Conservation (phyloP, 2,329 filamentous ascomycete species). For the Fusarium gaditjirri region DNA sequence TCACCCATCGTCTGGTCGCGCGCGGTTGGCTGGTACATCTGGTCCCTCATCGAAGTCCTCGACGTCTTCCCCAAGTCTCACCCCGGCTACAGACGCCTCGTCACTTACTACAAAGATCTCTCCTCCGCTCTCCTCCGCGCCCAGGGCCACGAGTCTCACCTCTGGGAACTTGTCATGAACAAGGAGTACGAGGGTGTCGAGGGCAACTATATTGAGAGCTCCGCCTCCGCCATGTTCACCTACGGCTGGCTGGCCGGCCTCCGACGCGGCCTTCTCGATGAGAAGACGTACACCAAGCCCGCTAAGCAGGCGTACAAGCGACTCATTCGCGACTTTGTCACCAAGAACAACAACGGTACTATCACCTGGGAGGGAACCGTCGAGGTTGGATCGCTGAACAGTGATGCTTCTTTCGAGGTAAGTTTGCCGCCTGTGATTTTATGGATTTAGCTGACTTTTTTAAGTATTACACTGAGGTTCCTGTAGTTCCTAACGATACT, state of each 20-base stretch:
- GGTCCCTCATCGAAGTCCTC: conserved; percentile 62
- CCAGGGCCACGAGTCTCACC: conserved; percentile 57
- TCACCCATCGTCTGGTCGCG: conserved; percentile 65
- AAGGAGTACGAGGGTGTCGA: conserved; percentile 56
- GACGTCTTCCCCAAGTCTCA: conserved; percentile 56
- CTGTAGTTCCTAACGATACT: conserved; percentile 42
- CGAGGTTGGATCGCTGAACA: conserved; percentile 60
- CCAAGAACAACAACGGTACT: conserved; percentile 58
- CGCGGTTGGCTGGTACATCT: conserved; percentile 64
- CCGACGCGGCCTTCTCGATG: conserved; percentile 43
- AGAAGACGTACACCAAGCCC: conserved; percentile 28
- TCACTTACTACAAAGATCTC: conserved; percentile 48
- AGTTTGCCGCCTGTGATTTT: conserved; percentile 13
- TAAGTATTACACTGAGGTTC: conserved; percentile 47
- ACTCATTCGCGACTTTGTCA: conserved; percentile 58
- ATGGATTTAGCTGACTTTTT: neutral
- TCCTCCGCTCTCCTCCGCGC: conserved; percentile 44
- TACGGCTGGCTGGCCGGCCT: conserved; percentile 61
- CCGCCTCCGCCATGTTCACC: conserved; percentile 67
- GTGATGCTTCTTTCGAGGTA: conserved; percentile 62
- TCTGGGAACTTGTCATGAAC: conserved; percentile 69
- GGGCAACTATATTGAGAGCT: conserved; percentile 71
- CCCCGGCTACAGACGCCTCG: conserved; percentile 49
- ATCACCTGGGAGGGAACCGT: conserved; percentile 64
- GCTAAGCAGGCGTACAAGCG: conserved; percentile 47